Evolutionary conservation across 2,329 filamentous ascomycete genomes (phyloP).

Genomic region (Neonectria faginata): DNA sequence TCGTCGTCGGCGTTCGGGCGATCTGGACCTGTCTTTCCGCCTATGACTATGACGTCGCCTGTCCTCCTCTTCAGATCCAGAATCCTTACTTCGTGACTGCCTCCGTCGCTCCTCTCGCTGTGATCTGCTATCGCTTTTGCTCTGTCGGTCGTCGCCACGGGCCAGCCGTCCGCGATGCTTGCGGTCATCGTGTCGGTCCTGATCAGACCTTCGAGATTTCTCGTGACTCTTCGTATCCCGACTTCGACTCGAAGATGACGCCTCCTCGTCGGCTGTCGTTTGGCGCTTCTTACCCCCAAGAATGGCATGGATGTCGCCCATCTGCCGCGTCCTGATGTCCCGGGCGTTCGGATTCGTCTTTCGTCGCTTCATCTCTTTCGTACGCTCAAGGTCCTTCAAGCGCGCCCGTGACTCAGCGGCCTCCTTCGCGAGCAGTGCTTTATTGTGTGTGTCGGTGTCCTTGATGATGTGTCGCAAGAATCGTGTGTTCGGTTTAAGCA

Average conservation of each 20-base stretch:
- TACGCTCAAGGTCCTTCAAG: conserved; percentile 69
- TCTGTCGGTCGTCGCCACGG: conserved; percentile 35
- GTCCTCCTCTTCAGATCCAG: conserved; percentile 28
- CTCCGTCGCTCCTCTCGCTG: conserved; percentile 34
- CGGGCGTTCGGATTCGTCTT: conserved; percentile 59
- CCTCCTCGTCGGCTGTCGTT: conserved; percentile 40
- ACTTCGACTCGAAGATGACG: conserved; percentile 32
- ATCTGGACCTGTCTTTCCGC: conserved; percentile 42
- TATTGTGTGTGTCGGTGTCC: conserved; percentile 90
- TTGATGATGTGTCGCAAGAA: conserved; percentile 91
- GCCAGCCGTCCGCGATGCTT: conserved; percentile 44
- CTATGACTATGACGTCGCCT: conserved; percentile 34
- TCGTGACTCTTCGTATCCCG: conserved; percentile 32
- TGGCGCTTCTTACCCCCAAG: conserved; percentile 58
- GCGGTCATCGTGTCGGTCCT: conserved; percentile 33
- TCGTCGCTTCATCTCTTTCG: conserved; percentile 57
- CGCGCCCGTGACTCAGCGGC: conserved; percentile 80
- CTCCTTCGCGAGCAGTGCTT: conserved; percentile 85
- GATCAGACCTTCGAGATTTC: conserved; percentile 20
- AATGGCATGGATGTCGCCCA: conserved; percentile 71
- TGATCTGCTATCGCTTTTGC: conserved; percentile 32
- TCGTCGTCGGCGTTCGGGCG: conserved; percentile 43
- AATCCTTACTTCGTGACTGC: conserved; percentile 35
- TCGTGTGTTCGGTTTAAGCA: conserved; percentile 89
- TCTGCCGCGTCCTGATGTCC: conserved; percentile 68